These are phyloP conservation scores for Digitaria exilis DNA, from an alignment of 202 grass and related monocot genomes.

Conservation along the genomic window DNA sequence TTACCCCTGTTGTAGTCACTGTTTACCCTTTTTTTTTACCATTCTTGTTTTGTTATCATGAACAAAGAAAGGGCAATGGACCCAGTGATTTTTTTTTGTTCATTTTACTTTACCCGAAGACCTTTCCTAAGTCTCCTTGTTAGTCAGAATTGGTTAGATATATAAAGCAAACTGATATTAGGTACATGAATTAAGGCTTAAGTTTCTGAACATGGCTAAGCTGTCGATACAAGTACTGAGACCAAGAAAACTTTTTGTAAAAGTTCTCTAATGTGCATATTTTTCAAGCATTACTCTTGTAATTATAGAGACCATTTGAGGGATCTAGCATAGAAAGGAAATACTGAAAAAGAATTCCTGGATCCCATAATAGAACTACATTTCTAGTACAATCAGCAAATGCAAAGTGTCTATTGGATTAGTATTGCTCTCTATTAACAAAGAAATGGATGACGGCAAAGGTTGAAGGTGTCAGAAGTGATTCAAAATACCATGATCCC, in stretches of 20 bases:
- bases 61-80: not conserved
- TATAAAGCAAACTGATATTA: not conserved
- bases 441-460: constrained; percentile 6
- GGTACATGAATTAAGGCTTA: not conserved
- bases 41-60: not conserved
- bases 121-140: not conserved
- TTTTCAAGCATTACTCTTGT: too few species aligned
- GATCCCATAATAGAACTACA: constrained; percentile 1
- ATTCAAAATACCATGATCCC: constrained; percentile 28
- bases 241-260: not conserved
- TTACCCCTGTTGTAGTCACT: not conserved
- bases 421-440: constrained; percentile 6
- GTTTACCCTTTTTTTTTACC: not conserved
- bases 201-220: not conserved
- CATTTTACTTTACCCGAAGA: not conserved
- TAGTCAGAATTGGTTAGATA: not conserved
- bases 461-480: not conserved
- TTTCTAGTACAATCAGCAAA: constrained; percentile 28
- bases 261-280: not conserved
- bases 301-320: too few species aligned
- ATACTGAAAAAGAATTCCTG: not conserved
- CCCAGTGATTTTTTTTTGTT: not conserved
- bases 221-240: not conserved
- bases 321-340: constrained; percentile 3
- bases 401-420: constrained; percentile 5